These are phyloP conservation scores for Vaccinium vitisidaea DNA, from an alignment of 148 eudicot genomes.

Conservation along the genomic window DNA sequence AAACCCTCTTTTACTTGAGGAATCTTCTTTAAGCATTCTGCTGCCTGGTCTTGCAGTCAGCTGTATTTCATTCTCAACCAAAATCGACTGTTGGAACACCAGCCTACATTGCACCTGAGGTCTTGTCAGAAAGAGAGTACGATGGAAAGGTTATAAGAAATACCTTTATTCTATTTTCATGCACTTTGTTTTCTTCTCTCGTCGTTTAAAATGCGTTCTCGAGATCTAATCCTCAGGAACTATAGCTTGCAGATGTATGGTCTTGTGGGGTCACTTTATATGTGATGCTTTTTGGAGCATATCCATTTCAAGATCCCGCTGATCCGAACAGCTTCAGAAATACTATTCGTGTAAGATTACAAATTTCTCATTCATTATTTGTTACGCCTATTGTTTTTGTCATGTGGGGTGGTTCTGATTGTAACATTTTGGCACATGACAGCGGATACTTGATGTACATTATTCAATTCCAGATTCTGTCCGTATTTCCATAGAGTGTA, in stretches of 20 bases:
- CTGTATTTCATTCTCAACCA: slow-evolving; percentile 58
- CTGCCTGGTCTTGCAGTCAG: slow-evolving; percentile 35
- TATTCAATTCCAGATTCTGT: slow-evolving; percentile 62
- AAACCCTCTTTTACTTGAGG: neutral
- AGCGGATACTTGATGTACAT: slow-evolving; percentile 65
- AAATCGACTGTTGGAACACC: slow-evolving; percentile 56
- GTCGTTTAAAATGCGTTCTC: neutral
- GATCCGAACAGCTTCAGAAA: slow-evolving; percentile 75
- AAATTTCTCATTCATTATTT: neutral
- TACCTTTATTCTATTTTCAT: slow-evolving; percentile 3
- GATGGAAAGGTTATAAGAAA: slow-evolving; percentile 54
- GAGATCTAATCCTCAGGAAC: slow-evolving; percentile 16
- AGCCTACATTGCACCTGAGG: slow-evolving; percentile 53
- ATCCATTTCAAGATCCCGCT: slow-evolving; percentile 81
- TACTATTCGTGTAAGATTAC: slow-evolving; percentile 52
- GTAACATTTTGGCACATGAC: slow-evolving; percentile 23
- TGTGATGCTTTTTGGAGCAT: slow-evolving; percentile 87
- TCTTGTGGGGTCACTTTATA: slow-evolving; percentile 94
- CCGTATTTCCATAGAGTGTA: slow-evolving; percentile 61
- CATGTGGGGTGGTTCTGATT: neutral
- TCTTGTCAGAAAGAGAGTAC: slow-evolving; percentile 47
- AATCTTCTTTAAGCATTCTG: neutral
- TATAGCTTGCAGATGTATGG: slow-evolving; percentile 96
- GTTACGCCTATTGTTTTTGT: neutral
- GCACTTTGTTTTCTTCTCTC: neutral